A percentile compares a stretch with the other conserved stretches of the same genome.
These are phyloP conservation scores for Cytospora schulzeri DNA, from an alignment of 2,329 filamentous ascomycete species.

Conservation along the genomic window DNA sequence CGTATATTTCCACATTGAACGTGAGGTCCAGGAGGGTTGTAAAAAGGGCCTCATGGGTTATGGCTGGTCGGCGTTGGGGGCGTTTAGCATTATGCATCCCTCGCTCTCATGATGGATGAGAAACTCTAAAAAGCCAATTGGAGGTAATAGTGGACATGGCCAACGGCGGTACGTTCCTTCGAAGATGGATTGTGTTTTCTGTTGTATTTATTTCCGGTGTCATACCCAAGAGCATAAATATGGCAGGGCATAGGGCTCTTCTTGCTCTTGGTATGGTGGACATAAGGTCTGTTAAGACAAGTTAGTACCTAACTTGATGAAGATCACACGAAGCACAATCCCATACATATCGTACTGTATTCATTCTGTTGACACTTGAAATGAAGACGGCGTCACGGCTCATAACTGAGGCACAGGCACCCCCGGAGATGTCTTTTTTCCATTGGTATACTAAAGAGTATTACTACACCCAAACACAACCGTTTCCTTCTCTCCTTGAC, in stretches of 20 bases:
- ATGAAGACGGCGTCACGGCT: no score
- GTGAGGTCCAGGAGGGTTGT: background rate
- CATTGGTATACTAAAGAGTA: no score
- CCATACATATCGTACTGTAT: no score
- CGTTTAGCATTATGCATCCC: background rate
- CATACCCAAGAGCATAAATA: background rate
- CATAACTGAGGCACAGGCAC: no score
- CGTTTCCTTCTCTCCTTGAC: no score
- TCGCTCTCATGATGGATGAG: background rate
- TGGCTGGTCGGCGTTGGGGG: background rate
- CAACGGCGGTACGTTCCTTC: background rate
- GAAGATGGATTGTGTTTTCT: background rate
- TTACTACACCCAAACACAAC: no score
- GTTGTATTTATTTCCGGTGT: background rate
- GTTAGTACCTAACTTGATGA: no score
- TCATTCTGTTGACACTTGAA: no score
- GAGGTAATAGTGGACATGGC: background rate
- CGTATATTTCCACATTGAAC: background rate
- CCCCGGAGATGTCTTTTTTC: no score
- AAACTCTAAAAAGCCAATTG: background rate
- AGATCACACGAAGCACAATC: no score
- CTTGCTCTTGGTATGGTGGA: no score
- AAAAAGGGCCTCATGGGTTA: background rate
- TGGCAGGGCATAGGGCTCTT: background rate
- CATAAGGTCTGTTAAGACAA: no score